Conservation (phyloP, 768 basidiomycete genomes). For the Rhizopogon vesiculosus region DNA sequence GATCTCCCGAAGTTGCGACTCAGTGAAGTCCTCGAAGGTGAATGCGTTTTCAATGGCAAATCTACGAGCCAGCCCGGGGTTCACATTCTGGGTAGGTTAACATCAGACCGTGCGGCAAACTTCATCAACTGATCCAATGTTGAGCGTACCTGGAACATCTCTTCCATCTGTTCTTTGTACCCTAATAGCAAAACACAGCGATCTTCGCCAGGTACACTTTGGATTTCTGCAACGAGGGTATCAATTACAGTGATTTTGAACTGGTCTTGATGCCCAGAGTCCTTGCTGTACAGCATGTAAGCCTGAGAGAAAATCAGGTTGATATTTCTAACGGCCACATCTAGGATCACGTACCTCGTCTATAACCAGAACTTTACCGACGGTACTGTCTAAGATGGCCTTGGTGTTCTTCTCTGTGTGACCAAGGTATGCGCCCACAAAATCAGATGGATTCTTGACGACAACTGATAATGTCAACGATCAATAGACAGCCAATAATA, state of each 20-base stretch:
- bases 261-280: constrained; percentile 33
- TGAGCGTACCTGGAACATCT: constrained; percentile 63
- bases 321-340: not conserved
- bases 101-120: not conserved
- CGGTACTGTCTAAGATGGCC: constrained; percentile 49
- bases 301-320: constrained; percentile 36
- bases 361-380: constrained; percentile 67
- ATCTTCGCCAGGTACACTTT: constrained; percentile 65
- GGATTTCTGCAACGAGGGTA: constrained; percentile 71
- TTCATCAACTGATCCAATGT: not conserved
- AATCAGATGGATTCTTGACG: constrained; percentile 65
- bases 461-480: constrained; percentile 37
- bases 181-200: constrained; percentile 63
- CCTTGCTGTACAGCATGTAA: constrained; percentile 56
- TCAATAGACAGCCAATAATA: not conserved
- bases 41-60: constrained; percentile 69
- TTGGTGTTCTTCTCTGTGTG: constrained; percentile 64
- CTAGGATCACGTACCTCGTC: constrained; percentile 45
- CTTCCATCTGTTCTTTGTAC: constrained; percentile 61
- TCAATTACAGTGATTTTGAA: constrained; percentile 70
- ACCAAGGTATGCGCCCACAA: constrained; percentile 55
- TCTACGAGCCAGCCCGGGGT: constrained; percentile 60
- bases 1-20: constrained; percentile 46
- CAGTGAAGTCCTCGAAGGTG: constrained; percentile 61
- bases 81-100: constrained; percentile 48